Base-by-base conservation (phyloP, 306 rosid species). In the Inga oerstediana region DNA sequence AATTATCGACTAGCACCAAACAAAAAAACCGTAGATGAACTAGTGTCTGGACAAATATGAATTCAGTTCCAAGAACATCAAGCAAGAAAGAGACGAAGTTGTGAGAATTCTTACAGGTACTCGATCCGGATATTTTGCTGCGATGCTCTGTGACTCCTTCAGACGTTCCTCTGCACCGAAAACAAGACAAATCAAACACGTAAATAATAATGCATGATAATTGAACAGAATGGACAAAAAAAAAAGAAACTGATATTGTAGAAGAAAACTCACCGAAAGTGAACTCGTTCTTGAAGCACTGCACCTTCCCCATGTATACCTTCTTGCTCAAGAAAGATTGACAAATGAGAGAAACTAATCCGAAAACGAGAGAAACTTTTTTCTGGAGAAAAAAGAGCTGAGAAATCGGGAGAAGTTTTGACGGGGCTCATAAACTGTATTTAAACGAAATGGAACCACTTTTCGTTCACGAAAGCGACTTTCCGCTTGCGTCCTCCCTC, bases 111-210 rank as follows among this genome's bases (percentile, higher is more conserved):
- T 52, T 87, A 82, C 86, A 1, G 88, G 88, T 37, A 85, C 73
- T 67, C 89, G 87, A 76, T 90, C 90, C 13, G 89, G 89, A 81
- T 87, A 85, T 82, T 89, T 89, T 71, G 27, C 32, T 24, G 77
- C 5, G 82, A 90, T 86, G 72, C 62, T 82, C n/a, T 77, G 76
- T 17, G 88, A 84, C 8, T 86, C 93, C 48, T 85, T 82, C 8
- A 82, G 44, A 62, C 86, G 85, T 76, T 85, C 88, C 64, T 87
- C 85, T 89, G 85, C 81, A 32, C n/a, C 41, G 2, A 24, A 74
- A 84, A 52, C 22, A 54, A 79, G 77, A 76, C 17, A 19, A 73
- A 56, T 77, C 34, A 75, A 83, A 75, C 43, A 58, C 49, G 67
- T 22, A 75, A 32, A 71, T 37, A 71, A 62, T 8, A 68, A 54